Evolutionary conservation across 225 moss, liverwort and hornwort species (phyloP), one percentile per base, ranked within the genome.

Genomic region (Polytrichum commune): DNA sequence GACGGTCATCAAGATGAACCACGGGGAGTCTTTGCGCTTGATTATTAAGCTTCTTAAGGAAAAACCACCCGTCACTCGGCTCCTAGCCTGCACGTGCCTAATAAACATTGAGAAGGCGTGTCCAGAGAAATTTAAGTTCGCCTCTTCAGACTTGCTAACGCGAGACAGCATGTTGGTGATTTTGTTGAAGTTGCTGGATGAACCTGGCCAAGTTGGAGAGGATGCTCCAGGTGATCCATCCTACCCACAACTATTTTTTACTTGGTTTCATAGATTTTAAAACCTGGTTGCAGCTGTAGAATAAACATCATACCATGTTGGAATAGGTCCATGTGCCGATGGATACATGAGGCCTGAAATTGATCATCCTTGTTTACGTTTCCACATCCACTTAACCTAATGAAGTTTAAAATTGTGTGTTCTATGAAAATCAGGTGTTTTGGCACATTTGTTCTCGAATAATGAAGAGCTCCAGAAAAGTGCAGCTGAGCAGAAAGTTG

Each of bases 381-480:
- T 46, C 1, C 13, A 16, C 46, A 46, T 46, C 46, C 46, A 46
- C 13, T 13, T 16, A 46, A 46, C 46, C 46, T 46, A 46, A 46
- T 4, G 46, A 46, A 16, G 46, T 46, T 46, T 16, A 46, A 46
- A 46, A 46, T 35, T 46, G 46, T 46, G 2, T 46, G 16, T 46
- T 46, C 16, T 46, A 16, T 13, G 16, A 60, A n/a, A 1, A 56
- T 73, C 81, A 88, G 90, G 87, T 76, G 92, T 94, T 18, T 78
- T 97, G 46, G 96, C 93, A 61, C 90, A 97, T 72, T 76, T 97
- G 73, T 85, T 97, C 16, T 69, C 86, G 33, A 91, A 81, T 69
- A 93, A 87, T 30, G 93, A 97, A 81, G 96, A 97, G 76, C 72
- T 93, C 71, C 96, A 97, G 61, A 93, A 85, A 80, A 83, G 83